phyloP scores from a whole-genome alignment of 164 flowering plant species.

The Taxillus chinensis region DNA sequence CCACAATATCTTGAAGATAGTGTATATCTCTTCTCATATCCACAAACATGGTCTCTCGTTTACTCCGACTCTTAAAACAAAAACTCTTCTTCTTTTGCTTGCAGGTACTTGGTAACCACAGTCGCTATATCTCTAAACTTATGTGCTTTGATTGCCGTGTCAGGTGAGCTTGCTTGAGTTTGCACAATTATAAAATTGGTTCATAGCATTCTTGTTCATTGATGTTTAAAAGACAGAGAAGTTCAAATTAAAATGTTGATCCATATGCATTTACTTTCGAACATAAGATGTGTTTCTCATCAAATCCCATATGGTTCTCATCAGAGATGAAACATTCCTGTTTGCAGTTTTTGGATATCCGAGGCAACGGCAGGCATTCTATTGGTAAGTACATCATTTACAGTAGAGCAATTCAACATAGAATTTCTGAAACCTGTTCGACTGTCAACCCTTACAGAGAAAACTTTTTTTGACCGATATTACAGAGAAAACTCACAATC shows the following conservation, averaged over 20 bases:
- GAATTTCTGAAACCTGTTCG: too few relatives aligned
- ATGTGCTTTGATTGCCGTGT: slow-evolving; percentile 38
- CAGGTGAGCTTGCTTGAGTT: slow-evolving; percentile 25
- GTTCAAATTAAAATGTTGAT: background rate
- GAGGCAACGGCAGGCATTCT: slow-evolving; percentile 21
- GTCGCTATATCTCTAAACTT: slow-evolving; percentile 37
- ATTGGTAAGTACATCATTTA: slow-evolving; percentile 31
- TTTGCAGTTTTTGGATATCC: slow-evolving; percentile 49
- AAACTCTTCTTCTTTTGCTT: slow-evolving; percentile 5
- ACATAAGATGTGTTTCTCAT: background rate
- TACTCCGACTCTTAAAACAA: background rate
- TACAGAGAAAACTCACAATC: too few relatives aligned
- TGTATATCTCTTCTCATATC: slow-evolving; percentile 25
- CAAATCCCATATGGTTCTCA: background rate
- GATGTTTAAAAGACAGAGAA: too few relatives aligned
- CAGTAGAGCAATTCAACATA: too few relatives aligned
- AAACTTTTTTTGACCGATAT: too few relatives aligned
- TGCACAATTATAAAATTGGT: too few relatives aligned
- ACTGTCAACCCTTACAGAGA: too few relatives aligned
- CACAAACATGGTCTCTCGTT: slow-evolving; percentile 3
- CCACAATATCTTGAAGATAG: slow-evolving; percentile 41
- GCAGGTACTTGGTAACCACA: slow-evolving; percentile 49
- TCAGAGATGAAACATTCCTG: background rate
- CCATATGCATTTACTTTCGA: too few relatives aligned
- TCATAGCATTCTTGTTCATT: too few relatives aligned